phyloP scores from a whole-genome alignment of 257 asterid species.

The Anisodus acutangulus region DNA sequence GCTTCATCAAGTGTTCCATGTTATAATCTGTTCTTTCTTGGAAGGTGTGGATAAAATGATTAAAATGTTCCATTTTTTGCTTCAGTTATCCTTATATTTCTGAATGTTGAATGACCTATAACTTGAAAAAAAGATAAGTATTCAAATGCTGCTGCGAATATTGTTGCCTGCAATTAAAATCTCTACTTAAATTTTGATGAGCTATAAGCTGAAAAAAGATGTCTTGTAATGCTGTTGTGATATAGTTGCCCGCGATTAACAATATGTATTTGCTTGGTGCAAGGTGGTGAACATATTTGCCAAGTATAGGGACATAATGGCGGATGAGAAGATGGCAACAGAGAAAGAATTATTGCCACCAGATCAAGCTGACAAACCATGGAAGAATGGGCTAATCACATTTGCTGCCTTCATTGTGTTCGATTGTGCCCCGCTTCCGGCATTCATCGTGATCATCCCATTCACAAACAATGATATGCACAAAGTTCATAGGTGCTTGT shows the following conservation, averaged over 20 bases:
- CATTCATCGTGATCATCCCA: conserved; percentile 67
- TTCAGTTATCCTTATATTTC: neutral
- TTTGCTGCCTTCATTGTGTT: conserved; percentile 55
- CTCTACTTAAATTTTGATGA: neutral
- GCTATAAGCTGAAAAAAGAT: neutral
- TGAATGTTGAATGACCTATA: neutral
- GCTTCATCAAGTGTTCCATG: neutral
- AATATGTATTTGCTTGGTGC: neutral
- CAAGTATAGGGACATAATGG: conserved; percentile 58
- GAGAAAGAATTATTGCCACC: conserved; percentile 53
- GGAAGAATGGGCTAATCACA: conserved; percentile 68
- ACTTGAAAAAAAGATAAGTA: neutral
- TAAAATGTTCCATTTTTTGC: neutral
- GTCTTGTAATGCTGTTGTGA: neutral
- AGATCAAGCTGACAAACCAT: conserved; percentile 55
- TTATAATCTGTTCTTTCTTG: neutral
- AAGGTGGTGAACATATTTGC: conserved; percentile 58
- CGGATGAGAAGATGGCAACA: conserved; percentile 55
- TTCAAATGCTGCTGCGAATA: neutral
- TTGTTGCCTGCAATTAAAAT: neutral
- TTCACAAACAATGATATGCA: conserved; percentile 51
- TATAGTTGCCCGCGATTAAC: neutral
- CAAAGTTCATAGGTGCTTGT: conserved; percentile 64
- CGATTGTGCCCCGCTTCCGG: conserved; percentile 61
- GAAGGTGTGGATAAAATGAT: neutral